Evolutionary conservation across 2,329 filamentous ascomycete genomes (phyloP).

Genomic region (Plenodomus tracheiphilus): DNA sequence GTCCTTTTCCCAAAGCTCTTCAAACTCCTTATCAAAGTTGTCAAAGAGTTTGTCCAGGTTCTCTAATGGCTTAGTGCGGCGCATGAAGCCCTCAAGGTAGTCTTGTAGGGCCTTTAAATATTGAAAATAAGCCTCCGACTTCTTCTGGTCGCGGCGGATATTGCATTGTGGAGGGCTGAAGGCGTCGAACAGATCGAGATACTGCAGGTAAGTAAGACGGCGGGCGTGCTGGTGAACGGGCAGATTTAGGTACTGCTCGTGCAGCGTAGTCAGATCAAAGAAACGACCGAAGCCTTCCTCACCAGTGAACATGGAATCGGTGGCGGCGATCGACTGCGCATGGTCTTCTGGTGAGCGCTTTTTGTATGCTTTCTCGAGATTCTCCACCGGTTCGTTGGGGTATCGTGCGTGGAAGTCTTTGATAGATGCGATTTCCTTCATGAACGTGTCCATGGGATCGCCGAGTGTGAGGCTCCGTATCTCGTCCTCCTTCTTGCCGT

Average conservation of each 20-base stretch:
- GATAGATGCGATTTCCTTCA: conserved; percentile 78
- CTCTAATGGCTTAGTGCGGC: conserved; percentile 81
- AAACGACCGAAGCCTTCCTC: conserved; percentile 93
- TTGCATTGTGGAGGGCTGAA: conserved; percentile 75
- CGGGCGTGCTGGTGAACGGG: conserved; percentile 70
- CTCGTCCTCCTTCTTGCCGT: conserved; percentile 73
- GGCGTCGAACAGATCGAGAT: conserved; percentile 86
- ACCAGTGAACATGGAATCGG: conserved; percentile 92
- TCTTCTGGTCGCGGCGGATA: conserved; percentile 79
- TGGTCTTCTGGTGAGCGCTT: conserved; percentile 67
- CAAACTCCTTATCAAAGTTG: conserved; percentile 81
- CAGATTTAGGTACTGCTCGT: conserved; percentile 89
- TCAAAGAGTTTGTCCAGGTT: conserved; percentile 78
- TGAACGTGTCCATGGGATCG: conserved; percentile 89
- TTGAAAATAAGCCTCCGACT: conserved; percentile 89
- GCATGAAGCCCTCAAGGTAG: conserved; percentile 88
- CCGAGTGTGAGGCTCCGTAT: conserved; percentile 81
- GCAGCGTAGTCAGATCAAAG: conserved; percentile 81
- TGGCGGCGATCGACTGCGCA: conserved; percentile 64
- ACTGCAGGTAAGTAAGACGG: conserved; percentile 86
- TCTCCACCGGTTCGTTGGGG: conserved; percentile 92
- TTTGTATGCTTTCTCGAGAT: conserved; percentile 90
- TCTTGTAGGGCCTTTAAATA: conserved; percentile 79
- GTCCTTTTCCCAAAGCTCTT: conserved; percentile 77
- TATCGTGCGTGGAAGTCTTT: conserved; percentile 89